phyloP scores from a whole-genome alignment of 352 stramenopile genomes.

The Pythium utonaiense region DNA sequence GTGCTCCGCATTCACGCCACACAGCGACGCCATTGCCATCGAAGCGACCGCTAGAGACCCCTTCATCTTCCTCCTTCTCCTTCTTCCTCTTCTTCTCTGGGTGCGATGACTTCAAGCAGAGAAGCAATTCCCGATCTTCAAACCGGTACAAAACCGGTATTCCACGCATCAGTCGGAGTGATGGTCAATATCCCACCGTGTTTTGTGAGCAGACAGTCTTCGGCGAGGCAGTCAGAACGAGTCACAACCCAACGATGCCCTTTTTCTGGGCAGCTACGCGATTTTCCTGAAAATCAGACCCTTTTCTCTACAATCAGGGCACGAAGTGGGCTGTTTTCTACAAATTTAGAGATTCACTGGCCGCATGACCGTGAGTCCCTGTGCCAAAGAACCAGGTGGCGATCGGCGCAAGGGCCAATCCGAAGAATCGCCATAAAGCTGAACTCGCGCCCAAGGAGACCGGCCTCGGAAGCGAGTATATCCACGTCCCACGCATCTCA shows the following conservation, averaged over 20 bases:
- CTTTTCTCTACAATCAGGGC: not conserved
- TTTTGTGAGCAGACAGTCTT: slow-evolving; percentile 1
- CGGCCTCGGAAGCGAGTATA: slow-evolving; percentile 1
- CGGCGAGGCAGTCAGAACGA: not conserved
- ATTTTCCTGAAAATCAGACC: slow-evolving; percentile 1
- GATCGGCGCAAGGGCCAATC: not conserved
- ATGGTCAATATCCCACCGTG: not conserved
- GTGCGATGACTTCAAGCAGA: not conserved
- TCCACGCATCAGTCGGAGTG: not conserved
- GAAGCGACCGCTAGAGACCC: not conserved
- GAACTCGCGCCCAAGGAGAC: not conserved
- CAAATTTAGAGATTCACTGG: not conserved
- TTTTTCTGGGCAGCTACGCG: not conserved
- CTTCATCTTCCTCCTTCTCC: not conserved
- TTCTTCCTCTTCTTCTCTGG: not conserved
- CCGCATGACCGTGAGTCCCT: slow-evolving; percentile 1
- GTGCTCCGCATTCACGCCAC: slow-evolving; percentile 43
- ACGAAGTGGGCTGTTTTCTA: not conserved
- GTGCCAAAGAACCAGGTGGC: slow-evolving; percentile 21
- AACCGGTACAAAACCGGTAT: not conserved
- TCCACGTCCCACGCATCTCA: not conserved
- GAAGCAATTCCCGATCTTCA: slow-evolving; percentile 3
- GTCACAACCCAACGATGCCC: not conserved
- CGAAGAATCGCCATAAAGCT: not conserved
- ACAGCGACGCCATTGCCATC: not conserved